Conservation (phyloP, 2,329 filamentous ascomycete species). For the Dothistroma septosporum region DNA sequence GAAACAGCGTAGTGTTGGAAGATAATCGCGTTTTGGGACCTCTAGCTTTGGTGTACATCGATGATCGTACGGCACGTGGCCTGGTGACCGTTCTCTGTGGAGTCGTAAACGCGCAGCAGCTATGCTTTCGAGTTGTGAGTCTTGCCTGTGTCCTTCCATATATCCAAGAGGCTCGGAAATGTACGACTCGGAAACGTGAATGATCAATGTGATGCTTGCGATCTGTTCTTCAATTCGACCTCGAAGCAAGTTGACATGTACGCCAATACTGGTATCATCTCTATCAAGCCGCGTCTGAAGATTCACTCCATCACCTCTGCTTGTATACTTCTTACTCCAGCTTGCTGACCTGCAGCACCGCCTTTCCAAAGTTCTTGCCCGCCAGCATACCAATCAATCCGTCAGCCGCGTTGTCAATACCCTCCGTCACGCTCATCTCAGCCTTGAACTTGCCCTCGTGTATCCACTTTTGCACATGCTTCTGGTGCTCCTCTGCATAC, state of each 20-base stretch:
- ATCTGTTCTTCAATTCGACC: no score
- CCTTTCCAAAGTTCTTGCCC: slow-evolving; percentile 84
- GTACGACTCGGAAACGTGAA: no score
- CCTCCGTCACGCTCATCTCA: slow-evolving; percentile 63
- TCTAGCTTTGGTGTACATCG: no score
- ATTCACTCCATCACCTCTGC: not conserved
- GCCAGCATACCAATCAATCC: slow-evolving; percentile 70
- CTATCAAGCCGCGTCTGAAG: not conserved
- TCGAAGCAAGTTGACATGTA: not conserved
- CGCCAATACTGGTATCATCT: not conserved
- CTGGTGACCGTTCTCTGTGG: no score
- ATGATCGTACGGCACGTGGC: no score
- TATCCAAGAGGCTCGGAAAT: no score
- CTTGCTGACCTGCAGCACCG: slow-evolving; percentile 61
- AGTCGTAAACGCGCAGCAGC: no score
- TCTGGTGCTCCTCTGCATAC: slow-evolving; percentile 67
- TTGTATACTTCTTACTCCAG: slow-evolving; percentile 1
- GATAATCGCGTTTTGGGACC: no score
- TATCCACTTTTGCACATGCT: slow-evolving; percentile 72
- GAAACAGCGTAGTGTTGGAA: no score
- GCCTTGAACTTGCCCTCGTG: slow-evolving; percentile 70
- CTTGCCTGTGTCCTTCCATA: no score
- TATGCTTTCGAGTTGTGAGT: no score
- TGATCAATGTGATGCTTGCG: no score
- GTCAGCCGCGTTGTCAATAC: slow-evolving; percentile 72